Conservation (phyloP, 805 yeast species). For the Schizosaccharomyces lindneri region DNA sequence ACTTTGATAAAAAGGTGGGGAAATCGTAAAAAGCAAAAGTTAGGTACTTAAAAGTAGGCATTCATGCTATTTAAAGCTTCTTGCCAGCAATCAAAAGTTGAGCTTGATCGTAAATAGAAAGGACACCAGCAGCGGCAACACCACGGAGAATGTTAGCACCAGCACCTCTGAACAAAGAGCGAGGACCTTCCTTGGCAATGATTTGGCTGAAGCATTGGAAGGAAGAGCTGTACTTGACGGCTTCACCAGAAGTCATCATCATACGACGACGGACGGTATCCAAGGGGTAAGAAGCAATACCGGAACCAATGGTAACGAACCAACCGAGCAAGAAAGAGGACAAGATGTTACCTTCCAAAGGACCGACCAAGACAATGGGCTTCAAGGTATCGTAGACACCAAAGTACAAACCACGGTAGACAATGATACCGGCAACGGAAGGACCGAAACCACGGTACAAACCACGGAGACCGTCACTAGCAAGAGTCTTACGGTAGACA, state of each 20-base stretch:
- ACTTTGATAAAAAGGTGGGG: not conserved
- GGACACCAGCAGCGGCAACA: constrained; percentile 99
- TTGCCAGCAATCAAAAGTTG: constrained; percentile 88
- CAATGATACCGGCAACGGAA: constrained; percentile 90
- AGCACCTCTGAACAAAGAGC: constrained; percentile 92
- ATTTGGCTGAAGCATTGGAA: constrained; percentile 77
- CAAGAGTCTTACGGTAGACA: constrained; percentile 87
- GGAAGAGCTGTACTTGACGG: constrained; percentile 88
- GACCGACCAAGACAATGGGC: constrained; percentile 84
- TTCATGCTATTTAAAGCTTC: constrained; percentile 10
- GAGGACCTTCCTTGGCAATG: constrained; percentile 87
- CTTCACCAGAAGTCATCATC: constrained; percentile 99
- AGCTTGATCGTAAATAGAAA: constrained; percentile 90
- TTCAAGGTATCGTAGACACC: constrained; percentile 92
- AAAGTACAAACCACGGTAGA: constrained; percentile 97
- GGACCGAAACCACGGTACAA: constrained; percentile 98
- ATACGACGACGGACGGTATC: constrained; percentile 98
- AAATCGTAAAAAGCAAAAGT: not conserved
- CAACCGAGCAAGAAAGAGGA: constrained; percentile 94
- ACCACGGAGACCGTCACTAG: constrained; percentile 94
- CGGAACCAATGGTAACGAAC: constrained; percentile 95
- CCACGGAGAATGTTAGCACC: constrained; percentile 99
- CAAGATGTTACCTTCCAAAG: constrained; percentile 78
- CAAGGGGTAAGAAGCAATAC: constrained; percentile 96
- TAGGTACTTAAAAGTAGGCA: not conserved